These are phyloP conservation scores for Cylindrodendrum hubeiense DNA, from an alignment of 2,329 filamentous ascomycete genomes.

Conservation along the genomic window DNA sequence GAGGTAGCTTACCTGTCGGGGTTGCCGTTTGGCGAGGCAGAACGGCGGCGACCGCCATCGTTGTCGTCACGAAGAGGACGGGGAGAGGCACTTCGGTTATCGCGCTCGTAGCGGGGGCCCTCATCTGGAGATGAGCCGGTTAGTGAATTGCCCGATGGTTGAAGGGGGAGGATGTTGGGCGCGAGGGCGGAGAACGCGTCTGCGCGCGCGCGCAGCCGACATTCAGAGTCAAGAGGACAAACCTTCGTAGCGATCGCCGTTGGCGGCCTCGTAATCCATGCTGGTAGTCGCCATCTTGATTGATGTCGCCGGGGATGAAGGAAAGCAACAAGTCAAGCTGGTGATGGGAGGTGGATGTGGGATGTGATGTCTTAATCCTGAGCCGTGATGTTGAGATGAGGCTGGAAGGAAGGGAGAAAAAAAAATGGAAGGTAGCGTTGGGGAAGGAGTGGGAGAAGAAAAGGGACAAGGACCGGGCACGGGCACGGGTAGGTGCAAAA, in stretches of 20 bases:
- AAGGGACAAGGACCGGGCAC: conserved; percentile 41
- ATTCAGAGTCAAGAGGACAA: conserved; percentile 43
- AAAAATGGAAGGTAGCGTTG: conserved; percentile 39
- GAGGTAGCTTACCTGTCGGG: conserved; percentile 43
- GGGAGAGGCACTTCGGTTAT: conserved; percentile 75
- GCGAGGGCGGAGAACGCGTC: conserved; percentile 30
- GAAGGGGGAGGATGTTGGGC: neutral
- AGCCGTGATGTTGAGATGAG: conserved; percentile 38
- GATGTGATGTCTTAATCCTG: conserved; percentile 44
- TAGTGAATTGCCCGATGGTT: conserved; percentile 13
- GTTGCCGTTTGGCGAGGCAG: conserved; percentile 70
- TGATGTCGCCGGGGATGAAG: conserved; percentile 29
- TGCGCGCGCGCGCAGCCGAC: conserved; percentile 27
- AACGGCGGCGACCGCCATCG: conserved; percentile 70
- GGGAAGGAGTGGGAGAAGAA: conserved; percentile 37
- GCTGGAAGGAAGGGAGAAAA: conserved; percentile 42
- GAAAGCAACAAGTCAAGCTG: conserved; percentile 8
- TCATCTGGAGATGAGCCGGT: conserved; percentile 62
- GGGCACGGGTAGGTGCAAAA: conserved; percentile 30
- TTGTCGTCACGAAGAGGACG: conserved; percentile 71
- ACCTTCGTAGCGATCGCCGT: conserved; percentile 77
- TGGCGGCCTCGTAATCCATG: conserved; percentile 79
- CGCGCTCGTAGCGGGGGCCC: conserved; percentile 73
- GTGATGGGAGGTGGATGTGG: conserved; percentile 35
- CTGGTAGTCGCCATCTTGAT: conserved; percentile 70